Evolutionary conservation across 1,284 basidiomycete genomes (phyloP), one percentile per base, ranked within the genome.

Genomic region (Cryptococcus floricola): DNA sequence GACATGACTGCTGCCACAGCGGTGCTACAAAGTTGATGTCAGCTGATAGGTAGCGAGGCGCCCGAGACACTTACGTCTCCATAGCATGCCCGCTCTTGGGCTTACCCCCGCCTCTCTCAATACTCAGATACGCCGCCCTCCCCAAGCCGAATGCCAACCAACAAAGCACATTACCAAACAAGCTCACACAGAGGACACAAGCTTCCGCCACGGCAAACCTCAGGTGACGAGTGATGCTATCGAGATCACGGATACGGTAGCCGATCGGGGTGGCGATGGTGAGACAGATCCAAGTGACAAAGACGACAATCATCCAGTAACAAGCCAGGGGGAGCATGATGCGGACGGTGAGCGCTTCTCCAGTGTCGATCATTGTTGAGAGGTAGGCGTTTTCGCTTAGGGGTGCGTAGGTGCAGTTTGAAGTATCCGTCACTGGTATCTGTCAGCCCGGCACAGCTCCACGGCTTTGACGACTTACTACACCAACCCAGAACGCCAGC

Each of bases 401-500:
- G 25, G 69, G 62, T 25, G 71, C 67, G 58, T 73, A 75, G n/a
- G 73, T 73, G 49, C 73, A 75, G 48, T 75, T 75, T 13, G 66
- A 60, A 8, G 70, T 75, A 27, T 68, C 54, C 12, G 61, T 58
- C 54, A 62, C 68, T 68, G 39, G 19, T 43, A 16, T 38, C 13
- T 5, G 42, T 50, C 12, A 46, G 31, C 19, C 9, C 14, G 39
- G 47, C 45, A 48, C 10, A 41, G 39, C 16, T 8, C n/a, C 8
- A 25, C n/a, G 18, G 9, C 45, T 27, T 25, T 46, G 14, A 1
- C 7, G 8, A 72, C 71, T 59, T 49, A 74, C 73, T 54, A 53
- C 73, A 75, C 73, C 73, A 75, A 14, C 73, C 73, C 2, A 66
- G 48, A 1, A 74, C 69, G 50, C 73, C 73, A 12, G 69, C 67